A percentile compares a stretch with the other conserved stretches of the same genome.
Evolutionary conservation across 768 basidiomycete genomes (phyloP).

Genomic region (Lyophyllum atratum): DNA sequence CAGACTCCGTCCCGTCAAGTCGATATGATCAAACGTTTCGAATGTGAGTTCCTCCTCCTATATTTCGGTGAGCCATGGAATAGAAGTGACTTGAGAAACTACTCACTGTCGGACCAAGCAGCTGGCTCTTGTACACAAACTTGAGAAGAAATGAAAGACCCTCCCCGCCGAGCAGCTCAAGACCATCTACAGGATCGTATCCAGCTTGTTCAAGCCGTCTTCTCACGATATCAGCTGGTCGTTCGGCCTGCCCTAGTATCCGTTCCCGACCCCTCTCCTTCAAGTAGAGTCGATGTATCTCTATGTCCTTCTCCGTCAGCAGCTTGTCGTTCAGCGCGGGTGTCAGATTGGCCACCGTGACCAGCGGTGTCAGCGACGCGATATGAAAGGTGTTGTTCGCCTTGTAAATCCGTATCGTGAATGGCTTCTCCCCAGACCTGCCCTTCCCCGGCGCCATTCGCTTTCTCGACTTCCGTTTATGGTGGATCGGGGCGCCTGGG

Average conservation of each 20-base stretch:
- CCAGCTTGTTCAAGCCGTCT: slow-evolving; percentile 88
- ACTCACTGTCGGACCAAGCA: slow-evolving; percentile 64
- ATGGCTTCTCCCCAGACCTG: slow-evolving; percentile 26
- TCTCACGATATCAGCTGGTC: slow-evolving; percentile 82
- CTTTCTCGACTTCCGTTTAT: neutral
- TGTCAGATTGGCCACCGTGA: slow-evolving; percentile 71
- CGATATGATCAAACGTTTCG: slow-evolving; percentile 75
- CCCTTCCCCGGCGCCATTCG: slow-evolving; percentile 5
- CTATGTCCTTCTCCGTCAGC: slow-evolving; percentile 47
- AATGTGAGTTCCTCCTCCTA: slow-evolving; percentile 77
- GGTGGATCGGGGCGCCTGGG: neutral
- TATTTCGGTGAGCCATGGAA: neutral
- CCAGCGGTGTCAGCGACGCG: slow-evolving; percentile 58
- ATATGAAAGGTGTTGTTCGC: slow-evolving; percentile 74
- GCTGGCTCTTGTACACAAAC: slow-evolving; percentile 85
- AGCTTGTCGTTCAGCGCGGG: slow-evolving; percentile 62
- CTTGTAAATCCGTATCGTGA: slow-evolving; percentile 76
- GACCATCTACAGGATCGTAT: slow-evolving; percentile 77
- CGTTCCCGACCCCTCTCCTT: slow-evolving; percentile 83
- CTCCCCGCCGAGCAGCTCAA: slow-evolving; percentile 75
- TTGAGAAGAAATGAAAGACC: slow-evolving; percentile 84
- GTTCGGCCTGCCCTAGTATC: slow-evolving; percentile 76
- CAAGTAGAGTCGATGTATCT: slow-evolving; percentile 70
- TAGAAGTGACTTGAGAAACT: neutral
- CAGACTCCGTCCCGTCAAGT: slow-evolving; percentile 78